Evolutionary conservation across 2,329 filamentous ascomycete species (phyloP).

Genomic region (Gliomastix tumulicola): DNA sequence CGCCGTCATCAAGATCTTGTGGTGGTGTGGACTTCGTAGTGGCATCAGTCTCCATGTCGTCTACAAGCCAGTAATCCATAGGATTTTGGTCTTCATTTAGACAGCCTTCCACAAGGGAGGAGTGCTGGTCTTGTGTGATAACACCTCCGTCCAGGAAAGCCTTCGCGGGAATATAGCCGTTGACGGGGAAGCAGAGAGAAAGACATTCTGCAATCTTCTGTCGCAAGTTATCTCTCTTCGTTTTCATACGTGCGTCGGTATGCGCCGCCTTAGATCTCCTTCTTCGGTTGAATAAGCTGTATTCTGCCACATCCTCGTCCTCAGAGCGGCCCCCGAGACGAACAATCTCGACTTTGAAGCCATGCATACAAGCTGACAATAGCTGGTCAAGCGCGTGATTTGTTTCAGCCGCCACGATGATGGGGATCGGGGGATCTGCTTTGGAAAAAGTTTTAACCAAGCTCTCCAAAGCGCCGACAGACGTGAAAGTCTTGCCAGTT

Average conservation of each 20-base stretch:
- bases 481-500: constrained; percentile 73
- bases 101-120: constrained; percentile 53
- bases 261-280: constrained; percentile 9
- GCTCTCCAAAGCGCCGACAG: constrained; percentile 55
- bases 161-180: constrained; percentile 42
- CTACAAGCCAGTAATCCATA: too few species aligned
- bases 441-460: constrained; percentile 46
- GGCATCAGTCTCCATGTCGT: too few species aligned
- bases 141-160: constrained; percentile 47
- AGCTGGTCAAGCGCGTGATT: constrained; percentile 89
- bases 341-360: constrained; percentile 45
- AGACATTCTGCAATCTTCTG: too few species aligned
- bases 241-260: too few species aligned
- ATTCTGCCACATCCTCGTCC: constrained; percentile 55
- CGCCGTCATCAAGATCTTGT: too few species aligned
- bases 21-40: too few species aligned
- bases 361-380: constrained; percentile 50
- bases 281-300: constrained; percentile 60
- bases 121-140: constrained; percentile 55
- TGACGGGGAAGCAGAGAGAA: constrained; percentile 27
- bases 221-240: too few species aligned
- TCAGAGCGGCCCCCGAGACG: constrained; percentile 61
- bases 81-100: too few species aligned
- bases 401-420: constrained; percentile 79
- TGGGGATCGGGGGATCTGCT: constrained; percentile 38